Evolutionary conservation across 2,329 filamentous ascomycete species (phyloP).

Genomic region (Rhinocladiella mackenziei): DNA sequence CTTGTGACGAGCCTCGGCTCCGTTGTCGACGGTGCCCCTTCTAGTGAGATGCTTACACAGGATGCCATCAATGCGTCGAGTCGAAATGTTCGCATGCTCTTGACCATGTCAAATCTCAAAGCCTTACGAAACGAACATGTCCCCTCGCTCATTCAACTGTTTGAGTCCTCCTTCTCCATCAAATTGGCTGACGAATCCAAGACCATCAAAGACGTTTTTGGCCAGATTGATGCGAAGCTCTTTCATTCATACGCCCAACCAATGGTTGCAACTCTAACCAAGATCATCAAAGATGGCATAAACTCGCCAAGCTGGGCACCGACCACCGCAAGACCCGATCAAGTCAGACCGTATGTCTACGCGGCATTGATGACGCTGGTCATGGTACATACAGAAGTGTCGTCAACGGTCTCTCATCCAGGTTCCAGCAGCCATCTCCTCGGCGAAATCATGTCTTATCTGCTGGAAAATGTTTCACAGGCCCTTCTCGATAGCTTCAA

Average conservation of each 20-base stretch:
- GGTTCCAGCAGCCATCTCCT: conserved; percentile 71
- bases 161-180: conserved; percentile 89
- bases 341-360: conserved; percentile 86
- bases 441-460: conserved; percentile 73
- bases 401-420: conserved; percentile 61
- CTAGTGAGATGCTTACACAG: conserved; percentile 41
- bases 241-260: conserved; percentile 90
- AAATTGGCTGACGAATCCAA: conserved; percentile 91
- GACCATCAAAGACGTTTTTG: conserved; percentile 83
- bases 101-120: conserved; percentile 90
- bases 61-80: conserved; percentile 53
- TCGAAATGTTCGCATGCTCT: conserved; percentile 84
- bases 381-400: conserved; percentile 84
- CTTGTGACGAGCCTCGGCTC: conserved; percentile 41
- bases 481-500: conserved; percentile 80
- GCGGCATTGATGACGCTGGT: conserved; percentile 79
- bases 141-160: conserved; percentile 82
- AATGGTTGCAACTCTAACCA: conserved; percentile 62
- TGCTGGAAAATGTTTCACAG: conserved; percentile 75
- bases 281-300: conserved; percentile 71
- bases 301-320: conserved; percentile 68
- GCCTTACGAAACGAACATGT: conserved; percentile 76
- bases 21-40: conserved; percentile 31
- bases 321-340: conserved; percentile 55
- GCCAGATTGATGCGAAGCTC: conserved; percentile 82